These are phyloP conservation scores for Mycena indigotica DNA, from an alignment of 768 basidiomycete species.

Conservation along the genomic window DNA sequence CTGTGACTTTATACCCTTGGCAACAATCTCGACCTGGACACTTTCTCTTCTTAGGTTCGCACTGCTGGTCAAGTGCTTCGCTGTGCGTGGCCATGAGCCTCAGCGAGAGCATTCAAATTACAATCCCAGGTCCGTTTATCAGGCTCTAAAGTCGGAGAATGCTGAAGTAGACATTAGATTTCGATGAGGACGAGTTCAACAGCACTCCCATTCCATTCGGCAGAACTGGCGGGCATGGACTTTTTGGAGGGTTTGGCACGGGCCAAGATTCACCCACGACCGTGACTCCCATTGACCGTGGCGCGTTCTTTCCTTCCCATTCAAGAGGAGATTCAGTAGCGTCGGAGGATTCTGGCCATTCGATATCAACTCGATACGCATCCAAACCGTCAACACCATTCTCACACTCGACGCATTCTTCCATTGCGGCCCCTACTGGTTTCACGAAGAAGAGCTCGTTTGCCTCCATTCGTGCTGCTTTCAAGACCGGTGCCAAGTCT, in stretches of 20 bases:
- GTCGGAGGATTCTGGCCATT: conserved; percentile 74
- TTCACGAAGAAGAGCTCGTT: conserved; percentile 84
- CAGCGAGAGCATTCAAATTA: conserved; percentile 58
- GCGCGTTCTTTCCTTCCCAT: conserved; percentile 69
- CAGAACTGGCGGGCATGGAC: conserved; percentile 46
- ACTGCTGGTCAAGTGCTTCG: conserved; percentile 22
- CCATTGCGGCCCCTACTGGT: conserved; percentile 61
- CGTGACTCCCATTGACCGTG: conserved; percentile 51
- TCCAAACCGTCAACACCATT: conserved; percentile 56
- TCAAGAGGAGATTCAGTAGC: conserved; percentile 76
- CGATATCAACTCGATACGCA: conserved; percentile 53
- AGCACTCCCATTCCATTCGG: conserved; percentile 72
- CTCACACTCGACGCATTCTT: conserved; percentile 72
- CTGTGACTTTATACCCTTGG: background rate
- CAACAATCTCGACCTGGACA: background rate
- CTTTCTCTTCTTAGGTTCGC: too few relatives aligned
- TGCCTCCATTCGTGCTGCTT: conserved; percentile 84
- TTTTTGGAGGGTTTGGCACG: conserved; percentile 38
- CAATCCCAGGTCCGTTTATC: conserved; percentile 54
- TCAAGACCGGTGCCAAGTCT: conserved; percentile 65
- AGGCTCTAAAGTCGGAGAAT: conserved; percentile 5
- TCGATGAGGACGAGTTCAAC: conserved; percentile 73
- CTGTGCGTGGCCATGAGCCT: conserved; percentile 20
- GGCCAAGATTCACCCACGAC: conserved; percentile 71
- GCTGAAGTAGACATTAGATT: conserved; percentile 49